Percentiles rank a stretch among this genome's conserved stretches.
Conservation (phyloP, 768 basidiomycete genomes). For the Heimioporus sp. region DNA sequence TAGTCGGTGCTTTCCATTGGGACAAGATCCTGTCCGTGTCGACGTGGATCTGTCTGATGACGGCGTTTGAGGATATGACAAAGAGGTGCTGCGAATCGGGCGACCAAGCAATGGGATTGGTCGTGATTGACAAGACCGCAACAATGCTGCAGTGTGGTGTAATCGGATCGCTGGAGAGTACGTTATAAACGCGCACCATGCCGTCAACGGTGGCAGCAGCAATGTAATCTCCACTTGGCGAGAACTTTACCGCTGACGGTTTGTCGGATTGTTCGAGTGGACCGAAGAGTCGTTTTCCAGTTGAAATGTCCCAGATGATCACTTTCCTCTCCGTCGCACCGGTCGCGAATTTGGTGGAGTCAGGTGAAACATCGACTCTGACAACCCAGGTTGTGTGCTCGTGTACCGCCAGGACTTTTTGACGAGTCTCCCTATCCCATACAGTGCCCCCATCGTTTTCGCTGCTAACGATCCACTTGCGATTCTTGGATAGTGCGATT, state of each 20-base stretch:
- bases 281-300: constrained; percentile 3
- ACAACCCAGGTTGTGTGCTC: not conserved
- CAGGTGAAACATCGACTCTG: not conserved
- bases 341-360: constrained; percentile 6
- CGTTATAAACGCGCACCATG: not conserved
- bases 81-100: not conserved
- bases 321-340: not conserved
- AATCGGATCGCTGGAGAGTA: not conserved
- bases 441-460: not conserved
- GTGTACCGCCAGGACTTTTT: not conserved
- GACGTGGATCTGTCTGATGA: not conserved
- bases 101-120: not conserved
- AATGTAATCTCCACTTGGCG: not conserved
- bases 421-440: not conserved
- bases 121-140: not conserved
- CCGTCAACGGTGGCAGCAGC: not conserved
- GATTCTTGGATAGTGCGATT: not conserved
- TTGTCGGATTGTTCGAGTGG: constrained; percentile 3
- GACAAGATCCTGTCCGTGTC: not conserved
- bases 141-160: not conserved
- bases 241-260: constrained; percentile 2
- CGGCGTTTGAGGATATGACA: not conserved
- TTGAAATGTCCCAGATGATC: constrained; percentile 7
- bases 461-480: not conserved
- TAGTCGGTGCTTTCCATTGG: not conserved